Percentiles rank a stretch among this genome's conserved stretches.
Conservation (phyloP, 2,329 filamentous ascomycete species). For the Exophiala aquamarina region DNA sequence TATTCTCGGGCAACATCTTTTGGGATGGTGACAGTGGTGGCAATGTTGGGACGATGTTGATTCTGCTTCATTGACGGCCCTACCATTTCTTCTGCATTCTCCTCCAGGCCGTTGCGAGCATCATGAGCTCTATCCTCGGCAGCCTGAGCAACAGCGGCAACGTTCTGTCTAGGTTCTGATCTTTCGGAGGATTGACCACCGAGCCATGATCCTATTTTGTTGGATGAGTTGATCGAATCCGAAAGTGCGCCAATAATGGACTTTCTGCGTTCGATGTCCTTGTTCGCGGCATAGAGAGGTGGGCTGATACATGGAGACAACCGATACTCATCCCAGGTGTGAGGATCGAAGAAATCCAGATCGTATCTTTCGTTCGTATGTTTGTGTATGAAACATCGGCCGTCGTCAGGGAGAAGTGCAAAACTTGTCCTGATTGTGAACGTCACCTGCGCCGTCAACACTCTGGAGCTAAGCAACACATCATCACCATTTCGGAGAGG, state of each 20-base stretch:
- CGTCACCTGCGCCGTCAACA: constrained; percentile 89
- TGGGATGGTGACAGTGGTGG: constrained; percentile 49
- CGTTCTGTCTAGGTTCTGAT: constrained; percentile 8
- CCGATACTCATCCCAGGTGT: constrained; percentile 76
- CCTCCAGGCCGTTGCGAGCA: constrained; percentile 19
- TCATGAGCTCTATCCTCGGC: constrained; percentile 28
- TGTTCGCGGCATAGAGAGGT: constrained; percentile 45
- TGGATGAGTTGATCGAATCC: constrained; percentile 41
- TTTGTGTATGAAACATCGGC: constrained; percentile 83
- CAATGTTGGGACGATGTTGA: constrained; percentile 32
- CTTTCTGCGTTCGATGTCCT: constrained; percentile 34
- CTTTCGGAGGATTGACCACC: constrained; percentile 3
- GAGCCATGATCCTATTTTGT: constrained; percentile 17
- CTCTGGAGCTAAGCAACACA: constrained; percentile 82
- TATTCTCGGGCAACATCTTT: constrained; percentile 62
- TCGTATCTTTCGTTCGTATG: constrained; percentile 75
- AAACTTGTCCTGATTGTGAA: constrained; percentile 88
- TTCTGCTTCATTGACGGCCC: constrained; percentile 19
- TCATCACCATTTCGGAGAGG: constrained; percentile 90
- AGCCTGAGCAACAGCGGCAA: constrained; percentile 32
- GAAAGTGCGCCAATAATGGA: constrained; percentile 49
- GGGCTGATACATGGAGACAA: constrained; percentile 76
- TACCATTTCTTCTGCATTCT: constrained; percentile 18
- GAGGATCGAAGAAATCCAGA: constrained; percentile 78
- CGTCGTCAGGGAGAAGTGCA: constrained; percentile 80